Percentiles rank a stretch among this genome's conserved stretches.
Conservation (phyloP, 2,329 filamentous ascomycete species). For the Ramichloridium luteum region DNA sequence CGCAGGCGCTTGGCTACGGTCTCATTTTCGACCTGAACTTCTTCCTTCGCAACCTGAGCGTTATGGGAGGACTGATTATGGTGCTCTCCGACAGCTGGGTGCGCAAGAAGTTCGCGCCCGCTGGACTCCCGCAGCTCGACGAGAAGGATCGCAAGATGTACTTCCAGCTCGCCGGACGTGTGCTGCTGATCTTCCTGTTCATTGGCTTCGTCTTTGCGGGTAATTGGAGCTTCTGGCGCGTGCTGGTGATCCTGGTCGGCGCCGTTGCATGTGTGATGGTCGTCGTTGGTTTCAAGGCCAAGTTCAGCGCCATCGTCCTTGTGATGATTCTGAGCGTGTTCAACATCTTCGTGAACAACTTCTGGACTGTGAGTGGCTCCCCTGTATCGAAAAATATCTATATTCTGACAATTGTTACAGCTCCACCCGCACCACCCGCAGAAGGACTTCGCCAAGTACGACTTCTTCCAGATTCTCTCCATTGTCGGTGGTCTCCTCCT, state of each 20-base stretch:
- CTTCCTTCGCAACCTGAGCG: conserved; percentile 96
- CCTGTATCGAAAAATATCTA: not conserved
- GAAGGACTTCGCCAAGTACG: conserved; percentile 99
- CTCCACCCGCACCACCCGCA: conserved; percentile 96
- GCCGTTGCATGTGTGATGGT: conserved; percentile 95
- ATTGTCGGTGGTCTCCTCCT: conserved; percentile 94
- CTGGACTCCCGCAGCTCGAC: conserved; percentile 82
- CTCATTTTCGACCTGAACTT: conserved; percentile 99
- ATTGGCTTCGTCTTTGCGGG: conserved; percentile 93
- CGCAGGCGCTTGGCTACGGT: conserved; percentile 91
- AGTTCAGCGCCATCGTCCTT: conserved; percentile 91
- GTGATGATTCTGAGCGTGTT: conserved; percentile 93
- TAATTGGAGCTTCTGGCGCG: conserved; percentile 79
- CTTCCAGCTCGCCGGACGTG: conserved; percentile 92
- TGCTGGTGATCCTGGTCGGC: conserved; percentile 72
- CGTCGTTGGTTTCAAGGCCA: conserved; percentile 98
- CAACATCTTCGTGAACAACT: conserved; percentile 97
- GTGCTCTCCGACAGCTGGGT: conserved; percentile 97
- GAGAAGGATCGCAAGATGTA: conserved; percentile 99
- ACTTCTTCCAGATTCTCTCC: conserved; percentile 99
- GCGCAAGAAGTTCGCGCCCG: conserved; percentile 91
- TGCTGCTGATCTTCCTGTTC: conserved; percentile 95
- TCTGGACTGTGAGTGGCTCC: conserved; percentile 74
- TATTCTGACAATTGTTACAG: conserved; percentile 35
- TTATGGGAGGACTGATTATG: conserved; percentile 95